Conservation (phyloP, 768 basidiomycete genomes). For the Suillus luteus region DNA sequence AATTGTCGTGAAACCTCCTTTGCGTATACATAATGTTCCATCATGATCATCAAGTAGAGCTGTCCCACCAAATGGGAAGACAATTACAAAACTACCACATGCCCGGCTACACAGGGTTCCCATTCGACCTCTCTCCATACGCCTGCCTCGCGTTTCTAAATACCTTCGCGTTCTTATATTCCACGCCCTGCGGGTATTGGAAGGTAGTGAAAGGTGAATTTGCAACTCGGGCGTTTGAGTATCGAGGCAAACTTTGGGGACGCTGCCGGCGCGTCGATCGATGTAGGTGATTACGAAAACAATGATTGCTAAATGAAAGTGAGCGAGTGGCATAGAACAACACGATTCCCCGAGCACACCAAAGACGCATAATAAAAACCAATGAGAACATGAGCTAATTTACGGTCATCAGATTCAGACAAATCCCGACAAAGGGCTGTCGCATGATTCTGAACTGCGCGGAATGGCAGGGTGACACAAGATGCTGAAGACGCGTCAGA, state of each 20-base stretch:
- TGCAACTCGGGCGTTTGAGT: conserved; percentile 30
- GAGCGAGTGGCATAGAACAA: not conserved
- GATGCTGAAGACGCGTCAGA: conserved; percentile 17
- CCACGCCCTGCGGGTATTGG: conserved; percentile 23
- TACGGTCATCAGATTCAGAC: conserved; percentile 20
- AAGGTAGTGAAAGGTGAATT: conserved; percentile 29
- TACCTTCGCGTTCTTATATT: conserved; percentile 22
- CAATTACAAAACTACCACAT: conserved; percentile 2
- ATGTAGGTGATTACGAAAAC: conserved; percentile 30
- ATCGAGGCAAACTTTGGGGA: conserved; percentile 24
- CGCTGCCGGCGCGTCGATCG: conserved; percentile 31
- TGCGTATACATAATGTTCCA: too few species aligned
- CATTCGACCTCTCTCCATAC: conserved; percentile 18
- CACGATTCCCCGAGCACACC: conserved; percentile 24
- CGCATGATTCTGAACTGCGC: conserved; percentile 25
- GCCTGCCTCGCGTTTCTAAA: conserved; percentile 14
- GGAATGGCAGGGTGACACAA: conserved; percentile 27
- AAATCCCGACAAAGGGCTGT: conserved; percentile 34
- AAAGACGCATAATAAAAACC: conserved; percentile 31
- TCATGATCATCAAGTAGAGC: too few species aligned
- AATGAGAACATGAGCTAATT: conserved; percentile 25
- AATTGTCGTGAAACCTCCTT: too few species aligned
- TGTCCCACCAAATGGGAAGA: too few species aligned
- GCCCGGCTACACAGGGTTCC: conserved; percentile 17
- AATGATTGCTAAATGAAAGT: conserved; percentile 18